A percentile compares a stretch with the other conserved stretches of the same genome.
phyloP scores from a whole-genome alignment of 2,329 filamentous ascomycete genomes.

The Colletotrichum orchidophilum region DNA sequence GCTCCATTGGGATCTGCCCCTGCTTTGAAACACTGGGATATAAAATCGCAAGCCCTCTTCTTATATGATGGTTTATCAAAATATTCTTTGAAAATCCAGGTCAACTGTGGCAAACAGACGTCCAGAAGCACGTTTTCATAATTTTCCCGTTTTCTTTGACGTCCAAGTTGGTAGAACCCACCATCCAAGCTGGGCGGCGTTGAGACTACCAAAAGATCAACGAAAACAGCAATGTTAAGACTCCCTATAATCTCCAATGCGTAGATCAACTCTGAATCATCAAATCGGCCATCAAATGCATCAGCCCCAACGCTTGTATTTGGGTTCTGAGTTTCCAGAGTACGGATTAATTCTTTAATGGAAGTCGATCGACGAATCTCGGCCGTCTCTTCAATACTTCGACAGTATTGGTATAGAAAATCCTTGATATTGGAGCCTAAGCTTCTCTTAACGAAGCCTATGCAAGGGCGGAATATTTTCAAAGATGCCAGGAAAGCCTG shows the following conservation, averaged over 20 bases:
- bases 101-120: background rate
- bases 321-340: background rate
- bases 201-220: background rate
- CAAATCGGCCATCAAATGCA: background rate
- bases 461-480: background rate
- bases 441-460: background rate
- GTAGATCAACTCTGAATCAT: background rate
- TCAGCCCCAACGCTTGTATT: background rate
- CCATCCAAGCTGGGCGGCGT: background rate
- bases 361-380: background rate
- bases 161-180: background rate
- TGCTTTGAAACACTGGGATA: background rate
- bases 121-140: background rate
- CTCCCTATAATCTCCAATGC: background rate
- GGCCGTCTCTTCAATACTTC: background rate
- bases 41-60: background rate
- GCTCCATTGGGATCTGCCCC: background rate
- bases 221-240: background rate
- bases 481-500: background rate
- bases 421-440: rapidly evolving
- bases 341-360: background rate
- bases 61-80: background rate
- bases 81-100: no score
- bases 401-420: background rate
- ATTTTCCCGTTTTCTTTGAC: background rate